Percentiles rank a stretch among this genome's conserved stretches.
Evolutionary conservation across 129 eudicot species (phyloP).

Genomic region (Chrysanthemum makinoi): DNA sequence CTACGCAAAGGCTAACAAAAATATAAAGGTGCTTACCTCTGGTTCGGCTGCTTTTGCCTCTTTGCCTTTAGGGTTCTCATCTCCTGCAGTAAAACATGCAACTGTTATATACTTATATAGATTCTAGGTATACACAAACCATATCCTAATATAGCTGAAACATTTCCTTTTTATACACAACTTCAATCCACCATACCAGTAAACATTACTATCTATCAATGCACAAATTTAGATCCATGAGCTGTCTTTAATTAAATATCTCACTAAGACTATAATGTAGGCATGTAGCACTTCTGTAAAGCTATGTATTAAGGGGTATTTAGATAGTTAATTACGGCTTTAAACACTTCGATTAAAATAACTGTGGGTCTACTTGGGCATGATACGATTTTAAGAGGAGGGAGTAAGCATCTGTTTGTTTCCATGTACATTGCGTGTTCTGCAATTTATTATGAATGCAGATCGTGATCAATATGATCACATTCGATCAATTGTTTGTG

Average conservation of each 20-base stretch:
- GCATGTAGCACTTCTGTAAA: neutral
- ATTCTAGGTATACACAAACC: neutral
- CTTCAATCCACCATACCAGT: no score
- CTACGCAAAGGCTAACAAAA: neutral
- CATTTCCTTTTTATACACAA: no score
- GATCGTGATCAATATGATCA: no score
- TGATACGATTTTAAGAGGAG: neutral
- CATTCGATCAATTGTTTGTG: no score
- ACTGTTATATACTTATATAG: neutral
- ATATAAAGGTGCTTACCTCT: conserved; percentile 27
- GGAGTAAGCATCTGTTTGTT: no score
- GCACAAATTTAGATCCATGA: neutral
- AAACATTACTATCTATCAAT: no score
- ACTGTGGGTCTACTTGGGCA: no score
- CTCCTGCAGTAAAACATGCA: conserved; percentile 25
- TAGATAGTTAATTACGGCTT: neutral
- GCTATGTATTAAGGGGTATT: neutral
- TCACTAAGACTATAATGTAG: neutral
- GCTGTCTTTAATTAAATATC: neutral
- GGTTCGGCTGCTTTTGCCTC: conserved; percentile 31
- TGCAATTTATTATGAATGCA: no score
- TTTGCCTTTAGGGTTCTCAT: conserved; percentile 29
- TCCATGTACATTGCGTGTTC: no score
- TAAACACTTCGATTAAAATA: neutral
- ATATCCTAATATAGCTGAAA: neutral